phyloP scores from a whole-genome alignment of 176 grass and related monocot genomes.

The Aegilops umbellulata region DNA sequence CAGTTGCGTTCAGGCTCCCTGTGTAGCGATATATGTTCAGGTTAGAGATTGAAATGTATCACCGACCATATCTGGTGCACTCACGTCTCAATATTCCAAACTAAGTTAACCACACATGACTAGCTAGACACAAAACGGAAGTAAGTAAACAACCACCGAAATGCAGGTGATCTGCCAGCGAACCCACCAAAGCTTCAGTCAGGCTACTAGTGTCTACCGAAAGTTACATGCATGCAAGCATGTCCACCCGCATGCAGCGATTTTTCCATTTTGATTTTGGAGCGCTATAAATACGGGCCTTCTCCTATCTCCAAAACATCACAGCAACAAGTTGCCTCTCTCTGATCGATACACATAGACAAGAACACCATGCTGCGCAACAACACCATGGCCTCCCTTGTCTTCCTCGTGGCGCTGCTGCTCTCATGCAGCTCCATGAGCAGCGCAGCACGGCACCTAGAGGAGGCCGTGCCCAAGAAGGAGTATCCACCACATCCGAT shows the following conservation, averaged over 20 bases:
- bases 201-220: background rate
- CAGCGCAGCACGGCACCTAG: background rate
- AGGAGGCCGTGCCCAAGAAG: background rate
- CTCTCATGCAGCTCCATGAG: background rate
- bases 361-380: background rate
- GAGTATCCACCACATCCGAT: background rate
- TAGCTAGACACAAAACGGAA: background rate
- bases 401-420: background rate
- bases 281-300: background rate
- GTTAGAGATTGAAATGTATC: no score
- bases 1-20: background rate
- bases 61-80: no score
- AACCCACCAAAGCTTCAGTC: no score
- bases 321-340: background rate
- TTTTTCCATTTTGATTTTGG: background rate
- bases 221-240: background rate
- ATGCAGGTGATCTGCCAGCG: background rate
- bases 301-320: background rate
- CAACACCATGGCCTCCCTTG: background rate
- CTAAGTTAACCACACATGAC: background rate
- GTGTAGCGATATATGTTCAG: no score
- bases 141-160: background rate
- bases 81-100: slow-evolving; percentile 6
- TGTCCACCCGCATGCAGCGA: background rate
- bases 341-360: background rate